Conservation (phyloP, 371 early-diverging fungal species). For the Choanephora cucurbitarum region DNA sequence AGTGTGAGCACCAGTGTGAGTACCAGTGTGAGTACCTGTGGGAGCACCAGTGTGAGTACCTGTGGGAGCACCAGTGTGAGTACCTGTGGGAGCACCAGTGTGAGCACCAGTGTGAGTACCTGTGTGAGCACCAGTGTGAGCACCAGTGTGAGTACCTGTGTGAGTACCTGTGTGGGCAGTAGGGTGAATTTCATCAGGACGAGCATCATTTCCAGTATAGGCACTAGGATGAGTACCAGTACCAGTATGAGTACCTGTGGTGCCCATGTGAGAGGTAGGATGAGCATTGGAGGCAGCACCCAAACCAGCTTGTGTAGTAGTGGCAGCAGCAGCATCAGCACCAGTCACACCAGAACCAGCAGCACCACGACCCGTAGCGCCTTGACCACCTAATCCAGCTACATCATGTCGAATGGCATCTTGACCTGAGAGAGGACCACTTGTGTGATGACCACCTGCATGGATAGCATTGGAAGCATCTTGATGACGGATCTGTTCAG, state of each 20-base stretch:
- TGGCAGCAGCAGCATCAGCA: background rate
- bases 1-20: conserved; percentile 7
- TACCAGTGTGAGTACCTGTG: conserved; percentile 1
- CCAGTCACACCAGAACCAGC: background rate
- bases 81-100: background rate
- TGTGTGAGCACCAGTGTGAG: background rate
- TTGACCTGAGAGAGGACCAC: background rate
- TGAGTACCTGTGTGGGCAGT: no score
- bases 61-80: background rate
- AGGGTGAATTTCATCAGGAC: background rate
- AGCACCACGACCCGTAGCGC: background rate
- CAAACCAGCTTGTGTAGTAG: no score
- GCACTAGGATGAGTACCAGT: background rate
- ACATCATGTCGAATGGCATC: background rate
- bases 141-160: background rate
- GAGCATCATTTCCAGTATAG: background rate
- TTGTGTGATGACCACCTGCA: background rate
- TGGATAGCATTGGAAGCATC: conserved; percentile 10
- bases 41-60: background rate
- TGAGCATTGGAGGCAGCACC: background rate
- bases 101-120: background rate
- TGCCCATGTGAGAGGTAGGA: background rate
- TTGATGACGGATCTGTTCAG: conserved; percentile 10
- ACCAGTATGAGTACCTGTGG: background rate
- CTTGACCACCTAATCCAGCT: no score